Evolutionary conservation across 2,329 filamentous ascomycete genomes (phyloP), one percentile per base, ranked within the genome.

Genomic region (Helminthosporium solani): DNA sequence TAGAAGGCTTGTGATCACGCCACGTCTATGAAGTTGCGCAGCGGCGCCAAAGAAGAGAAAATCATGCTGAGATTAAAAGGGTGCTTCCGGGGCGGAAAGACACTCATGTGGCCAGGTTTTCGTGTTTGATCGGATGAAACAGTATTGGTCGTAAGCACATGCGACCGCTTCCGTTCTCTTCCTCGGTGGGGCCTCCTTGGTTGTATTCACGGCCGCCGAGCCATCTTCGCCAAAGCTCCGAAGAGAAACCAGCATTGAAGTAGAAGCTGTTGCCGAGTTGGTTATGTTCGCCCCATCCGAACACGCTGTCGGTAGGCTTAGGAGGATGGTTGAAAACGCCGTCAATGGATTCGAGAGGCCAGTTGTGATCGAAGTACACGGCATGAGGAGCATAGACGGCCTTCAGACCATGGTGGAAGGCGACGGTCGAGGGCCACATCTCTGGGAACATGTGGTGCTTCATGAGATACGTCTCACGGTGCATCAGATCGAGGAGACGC

Each of bases 321-420:
- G 66, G 64, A 4, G 75, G 75, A 49, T 73, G 71, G 61, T 78
- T 78, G 70, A 76, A 76, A 19, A 72, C 70, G 49, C 71, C 66
- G 47, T 77, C 70, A 58, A 76, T 71, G 44, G 70, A 65, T 42
- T 72, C 69, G 14, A 75, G 62, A 15, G 75, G 73, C 86, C 86
- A 90, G 40, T 86, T 80, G 50, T 87, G 81, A 68, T 92, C 87
- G 60, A 90, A 88, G 68, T 84, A 91, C 37, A 91, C 81, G 1
- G 88, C 87, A 67, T 91, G 87, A 9, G 88, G 88, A 9, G 83
- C 86, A 60, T 85, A 88, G 3, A 90, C 85, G 3, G 86, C 83
- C 71, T 92, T 92, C 39, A 91, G 75, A 5, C 88, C 87, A 64
- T 94, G 87, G 52, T 90, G 81, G 15, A 92, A 76, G 0, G 86